Evolutionary conservation across 1,284 basidiomycete genomes (phyloP).

Genomic region (Trichosporon asahii): DNA sequence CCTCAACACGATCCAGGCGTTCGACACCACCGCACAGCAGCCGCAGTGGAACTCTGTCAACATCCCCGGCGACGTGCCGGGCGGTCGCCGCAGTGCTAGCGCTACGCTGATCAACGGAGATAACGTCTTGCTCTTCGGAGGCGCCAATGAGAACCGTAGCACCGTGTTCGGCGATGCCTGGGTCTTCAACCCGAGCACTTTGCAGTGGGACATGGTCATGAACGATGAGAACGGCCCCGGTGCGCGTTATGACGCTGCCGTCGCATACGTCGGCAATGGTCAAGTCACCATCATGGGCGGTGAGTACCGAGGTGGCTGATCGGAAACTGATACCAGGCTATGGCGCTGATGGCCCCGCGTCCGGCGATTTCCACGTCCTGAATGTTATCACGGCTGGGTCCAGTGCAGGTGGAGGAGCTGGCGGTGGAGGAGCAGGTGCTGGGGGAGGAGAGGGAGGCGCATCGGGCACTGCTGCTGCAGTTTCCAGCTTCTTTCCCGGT

Average conservation of each 20-base stretch:
- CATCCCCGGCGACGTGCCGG: slow-evolving; percentile 55
- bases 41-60: slow-evolving; percentile 58
- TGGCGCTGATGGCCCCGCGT: neutral
- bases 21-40: slow-evolving; percentile 59
- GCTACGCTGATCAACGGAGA: slow-evolving; percentile 57
- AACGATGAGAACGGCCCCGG: slow-evolving; percentile 52
- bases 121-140: slow-evolving; percentile 70
- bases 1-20: slow-evolving; percentile 61
- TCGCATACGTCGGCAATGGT: slow-evolving; percentile 58
- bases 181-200: slow-evolving; percentile 64
- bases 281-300: slow-evolving; percentile 74
- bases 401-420: neutral
- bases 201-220: slow-evolving; percentile 33
- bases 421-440: neutral
- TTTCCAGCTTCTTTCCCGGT: neutral
- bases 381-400: slow-evolving; percentile 12
- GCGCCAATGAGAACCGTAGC: slow-evolving; percentile 62
- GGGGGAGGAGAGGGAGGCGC: neutral
- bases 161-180: slow-evolving; percentile 66
- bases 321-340: neutral
- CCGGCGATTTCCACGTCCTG: neutral
- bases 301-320: slow-evolving; percentile 41
- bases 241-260: slow-evolving; percentile 67
- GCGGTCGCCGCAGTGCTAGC: slow-evolving; percentile 66
- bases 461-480: neutral